Base-by-base conservation (phyloP, 129 eudicot species). In the Scalesia atractyloides region DNA sequence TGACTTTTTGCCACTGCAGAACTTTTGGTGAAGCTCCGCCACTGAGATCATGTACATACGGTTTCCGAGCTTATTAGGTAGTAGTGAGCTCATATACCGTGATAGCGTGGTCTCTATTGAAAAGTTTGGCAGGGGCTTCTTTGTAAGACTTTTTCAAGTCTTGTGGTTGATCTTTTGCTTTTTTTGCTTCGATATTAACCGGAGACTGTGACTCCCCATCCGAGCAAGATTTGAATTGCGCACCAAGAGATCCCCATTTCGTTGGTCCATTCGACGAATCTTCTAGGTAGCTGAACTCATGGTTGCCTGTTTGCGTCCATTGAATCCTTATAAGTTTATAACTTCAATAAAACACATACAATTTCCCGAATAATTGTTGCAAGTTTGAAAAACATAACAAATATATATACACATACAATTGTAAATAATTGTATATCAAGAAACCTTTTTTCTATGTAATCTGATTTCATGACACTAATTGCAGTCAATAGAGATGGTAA, bases 161-260 rank as follows among this genome's bases (percentile, higher is more conserved):
- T 36, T 19, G 30, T 20, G 66, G 41, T 71, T 71, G 9, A 15
- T 63, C 66, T 43, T 54, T 47, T 3, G 59, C 80, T 1, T 68
- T 36, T 18, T 61, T 36, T 16, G 20, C 51, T 5, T 43, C 19
- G 64, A 86, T 68, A 56, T 86, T 54, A 15, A 86, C 69, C 1
- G 91, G 91, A 44, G 91, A 81, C 20, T 86, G 91, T 5, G 33
- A 9, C 65, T 16, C 66, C 5, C 88, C 91, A 16, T 18, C 71
- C 20, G 37, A 72, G 61, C 91, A 86, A 20, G 20, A 8, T 58
- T 75, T 51, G 84, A 82, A 83, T 0, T 33, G 64, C 0, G 76
- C 22, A 10, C 64, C 65, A 14, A 86, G 64, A 49, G 68, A 7
- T n/a, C 83, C 91, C 91, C 88, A 83, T 56, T 78, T 69, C 3